Evolutionary conservation across 1,284 basidiomycete genomes (phyloP), one percentile per base, ranked within the genome.

Genomic region (Hemileia vastatrix): DNA sequence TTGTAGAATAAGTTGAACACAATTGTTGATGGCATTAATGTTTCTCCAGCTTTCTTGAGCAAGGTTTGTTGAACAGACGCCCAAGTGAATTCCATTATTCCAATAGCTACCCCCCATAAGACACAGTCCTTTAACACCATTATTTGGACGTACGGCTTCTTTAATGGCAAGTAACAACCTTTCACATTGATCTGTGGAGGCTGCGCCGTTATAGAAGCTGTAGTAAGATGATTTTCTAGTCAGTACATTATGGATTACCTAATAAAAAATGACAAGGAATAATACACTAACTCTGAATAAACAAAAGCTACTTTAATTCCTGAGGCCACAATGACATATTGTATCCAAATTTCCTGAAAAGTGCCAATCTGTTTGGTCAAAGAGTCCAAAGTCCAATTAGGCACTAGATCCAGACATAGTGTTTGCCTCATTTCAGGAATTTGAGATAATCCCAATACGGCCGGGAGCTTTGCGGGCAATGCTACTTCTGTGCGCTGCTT

Each of bases 251-350:
- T n/a, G n/a, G n/a, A n/a, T n/a, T n/a, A n/a, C n/a, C n/a, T n/a
- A n/a, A 31, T 18, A 6, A 18, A 15, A 27, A 54, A 47, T 24
- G 4, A 43, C 11, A 21, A 1, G 13, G 24, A 49, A 31, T 19
- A n/a, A n/a, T n/a, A n/a, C n/a, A 79, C 79, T 61, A 78, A 79
- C 64, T 78, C 76, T 67, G 76, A 78, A 65, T 79, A 77, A 18
- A 80, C 74, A 61, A 76, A 74, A 63, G 76, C 77, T 21, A 72
- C 70, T 24, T 72, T 53, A 9, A 66, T 69, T 13, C 68, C 70
- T 4, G 68, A 69, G n/a, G 71, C 53, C 8, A 52, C 18, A 19
- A 70, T 64, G n/a, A 76, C 67, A 5, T 72, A 68, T 43, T 76
- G 76, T 18, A 79, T 74, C 70, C 72, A 79, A 1, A 78, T 76